Percentiles rank a stretch among this genome's conserved stretches.
Conservation (phyloP, 495 filamentous ascomycete species). For the Aspergillus hancockii region DNA sequence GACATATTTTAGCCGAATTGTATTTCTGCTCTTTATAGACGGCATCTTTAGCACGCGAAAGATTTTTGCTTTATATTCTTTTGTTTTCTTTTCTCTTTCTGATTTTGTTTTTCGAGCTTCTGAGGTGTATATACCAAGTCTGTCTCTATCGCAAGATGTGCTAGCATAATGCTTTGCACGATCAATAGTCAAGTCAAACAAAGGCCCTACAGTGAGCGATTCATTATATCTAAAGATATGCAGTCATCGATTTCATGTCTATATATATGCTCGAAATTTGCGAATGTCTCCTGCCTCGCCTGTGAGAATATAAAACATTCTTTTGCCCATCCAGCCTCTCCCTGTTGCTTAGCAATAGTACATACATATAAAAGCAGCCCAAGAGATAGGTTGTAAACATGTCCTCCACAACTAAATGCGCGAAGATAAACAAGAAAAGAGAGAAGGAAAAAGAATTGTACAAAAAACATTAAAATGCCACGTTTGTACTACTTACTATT, state of each 20-base stretch:
- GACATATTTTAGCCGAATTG: not conserved
- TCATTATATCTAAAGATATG: not conserved
- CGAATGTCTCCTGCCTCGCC: not conserved
- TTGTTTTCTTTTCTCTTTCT: not conserved
- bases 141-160: too few relatives aligned
- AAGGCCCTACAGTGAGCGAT: not conserved
- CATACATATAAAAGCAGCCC: not conserved
- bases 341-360: slow-evolving; percentile 1
- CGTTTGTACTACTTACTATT: slow-evolving; percentile 27
- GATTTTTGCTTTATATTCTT: not conserved
- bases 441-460: slow-evolving; percentile 15
- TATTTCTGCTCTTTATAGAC: not conserved
- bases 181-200: not conserved
- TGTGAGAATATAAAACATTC: not conserved
- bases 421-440: slow-evolving; percentile 14
- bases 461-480: slow-evolving; percentile 7
- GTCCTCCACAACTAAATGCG: not conserved
- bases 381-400: not conserved
- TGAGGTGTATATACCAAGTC: not conserved
- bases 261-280: not conserved
- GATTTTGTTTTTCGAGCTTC: not conserved
- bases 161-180: not conserved
- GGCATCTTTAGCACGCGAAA: not conserved
- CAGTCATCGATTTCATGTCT: not conserved
- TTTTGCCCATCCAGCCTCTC: not conserved